Conservation (phyloP, 2,329 filamentous ascomycete species). For the Ophiocordyceps australis region DNA sequence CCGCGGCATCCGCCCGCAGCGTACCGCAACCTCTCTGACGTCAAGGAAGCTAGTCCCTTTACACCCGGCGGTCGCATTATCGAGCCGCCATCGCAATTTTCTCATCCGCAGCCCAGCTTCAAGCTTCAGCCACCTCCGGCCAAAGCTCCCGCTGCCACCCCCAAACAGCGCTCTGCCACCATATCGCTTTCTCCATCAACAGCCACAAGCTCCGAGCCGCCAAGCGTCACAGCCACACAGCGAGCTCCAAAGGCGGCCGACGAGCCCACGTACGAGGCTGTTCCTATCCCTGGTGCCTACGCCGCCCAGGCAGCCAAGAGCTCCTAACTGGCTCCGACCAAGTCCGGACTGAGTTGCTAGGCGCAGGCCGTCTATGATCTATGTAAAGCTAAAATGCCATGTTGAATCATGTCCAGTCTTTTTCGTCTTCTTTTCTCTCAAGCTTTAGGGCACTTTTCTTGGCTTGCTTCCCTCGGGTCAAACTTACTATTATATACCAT, state of each 20-base stretch:
- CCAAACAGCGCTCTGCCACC: constrained; percentile 42
- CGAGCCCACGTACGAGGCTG: constrained; percentile 68
- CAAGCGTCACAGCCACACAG: constrained; percentile 7
- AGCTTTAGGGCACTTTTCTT: no score
- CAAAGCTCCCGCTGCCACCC: constrained; percentile 62
- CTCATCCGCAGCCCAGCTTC: constrained; percentile 43
- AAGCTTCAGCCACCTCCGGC: constrained; percentile 70
- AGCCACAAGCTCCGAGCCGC: constrained; percentile 1
- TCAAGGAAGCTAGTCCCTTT: constrained; percentile 25
- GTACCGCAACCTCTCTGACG: constrained; percentile 31
- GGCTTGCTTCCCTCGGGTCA: no score
- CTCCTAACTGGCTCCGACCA: constrained; percentile 25
- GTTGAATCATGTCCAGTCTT: no score
- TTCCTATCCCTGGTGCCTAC: constrained; percentile 82
- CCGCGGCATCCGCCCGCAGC: constrained; percentile 41
- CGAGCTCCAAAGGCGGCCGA: constrained; percentile 56
- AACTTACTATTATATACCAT: no score
- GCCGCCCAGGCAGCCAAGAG: constrained; percentile 34
- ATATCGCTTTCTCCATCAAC: constrained; percentile 29
- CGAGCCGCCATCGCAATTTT: constrained; percentile 46
- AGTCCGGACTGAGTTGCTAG: constrained; percentile 18
- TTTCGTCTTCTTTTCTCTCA: no score
- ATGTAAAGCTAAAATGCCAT: no score
- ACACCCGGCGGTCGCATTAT: constrained; percentile 36
- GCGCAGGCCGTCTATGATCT: no score